A percentile compares a stretch with the other conserved stretches of the same genome.
phyloP scores from a whole-genome alignment of 2,329 filamentous ascomycete genomes.

The Ophiostoma perfectum region DNA sequence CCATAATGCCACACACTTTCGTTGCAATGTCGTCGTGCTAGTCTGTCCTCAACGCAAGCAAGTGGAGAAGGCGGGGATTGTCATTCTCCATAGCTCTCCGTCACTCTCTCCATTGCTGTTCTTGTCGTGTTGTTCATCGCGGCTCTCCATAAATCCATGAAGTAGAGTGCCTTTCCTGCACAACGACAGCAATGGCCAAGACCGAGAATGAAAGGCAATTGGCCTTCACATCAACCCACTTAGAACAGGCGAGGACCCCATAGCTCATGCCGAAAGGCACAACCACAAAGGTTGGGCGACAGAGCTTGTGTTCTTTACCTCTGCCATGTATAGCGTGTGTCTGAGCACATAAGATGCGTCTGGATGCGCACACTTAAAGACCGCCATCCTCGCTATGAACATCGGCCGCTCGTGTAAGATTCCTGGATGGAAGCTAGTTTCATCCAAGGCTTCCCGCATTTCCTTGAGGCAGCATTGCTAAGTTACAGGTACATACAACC shows the following conservation, averaged over 20 bases:
- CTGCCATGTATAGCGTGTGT: neutral
- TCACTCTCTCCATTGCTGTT: conserved; percentile 5
- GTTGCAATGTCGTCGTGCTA: neutral
- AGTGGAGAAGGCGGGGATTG: conserved; percentile 21
- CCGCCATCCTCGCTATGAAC: neutral
- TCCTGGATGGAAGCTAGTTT: conserved; percentile 9
- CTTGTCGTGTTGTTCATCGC: conserved; percentile 6
- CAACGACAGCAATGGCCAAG: neutral
- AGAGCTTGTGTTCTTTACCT: neutral
- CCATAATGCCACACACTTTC: conserved; percentile 3
- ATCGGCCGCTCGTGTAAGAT: conserved; percentile 3
- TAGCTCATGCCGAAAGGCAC: neutral
- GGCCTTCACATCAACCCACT: neutral
- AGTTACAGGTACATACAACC: conserved; percentile 9
- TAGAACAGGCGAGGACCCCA: neutral
- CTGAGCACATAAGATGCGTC: neutral
- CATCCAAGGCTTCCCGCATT: neutral
- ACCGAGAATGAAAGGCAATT: neutral
- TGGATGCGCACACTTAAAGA: neutral
- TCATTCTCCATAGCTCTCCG: conserved; percentile 16
- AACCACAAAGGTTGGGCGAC: neutral
- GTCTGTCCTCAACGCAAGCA: conserved; percentile 9
- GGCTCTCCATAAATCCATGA: conserved; percentile 7
- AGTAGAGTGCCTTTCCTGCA: neutral
- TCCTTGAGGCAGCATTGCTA: neutral